phyloP scores from a whole-genome alignment of 139 green algal genomes.

The Auxenochlorella pyrenoidosa region DNA sequence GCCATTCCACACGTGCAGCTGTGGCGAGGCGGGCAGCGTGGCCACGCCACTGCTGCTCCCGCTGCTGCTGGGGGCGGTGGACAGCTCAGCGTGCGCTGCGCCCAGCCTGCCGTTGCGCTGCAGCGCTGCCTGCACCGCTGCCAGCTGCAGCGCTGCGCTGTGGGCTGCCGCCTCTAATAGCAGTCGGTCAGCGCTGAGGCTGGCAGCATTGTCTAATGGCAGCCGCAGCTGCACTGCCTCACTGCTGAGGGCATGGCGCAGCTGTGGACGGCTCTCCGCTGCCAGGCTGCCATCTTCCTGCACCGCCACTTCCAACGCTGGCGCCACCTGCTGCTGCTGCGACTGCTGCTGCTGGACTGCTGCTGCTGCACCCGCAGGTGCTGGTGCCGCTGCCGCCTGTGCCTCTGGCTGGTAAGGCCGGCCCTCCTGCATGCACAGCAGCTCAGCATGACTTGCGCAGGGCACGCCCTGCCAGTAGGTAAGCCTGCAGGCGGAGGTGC shows the following conservation, averaged over 20 bases:
- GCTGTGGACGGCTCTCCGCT: not conserved
- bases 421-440: conserved; percentile 20
- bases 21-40: not conserved
- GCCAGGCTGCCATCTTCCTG: conserved; percentile 13
- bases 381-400: not conserved
- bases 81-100: not conserved
- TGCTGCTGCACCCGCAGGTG: not conserved
- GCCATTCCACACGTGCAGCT: conserved; percentile 6
- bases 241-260: conserved; percentile 6
- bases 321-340: conserved; percentile 8
- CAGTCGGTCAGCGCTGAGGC: conserved; percentile 5
- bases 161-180: conserved; percentile 14
- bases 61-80: not conserved
- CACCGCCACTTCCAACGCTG: conserved; percentile 6
- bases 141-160: conserved; percentile 22
- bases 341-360: not conserved
- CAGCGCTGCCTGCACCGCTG: conserved; percentile 17
- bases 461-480: conserved; percentile 18
- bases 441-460: not conserved
- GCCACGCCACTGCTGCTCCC: not conserved
- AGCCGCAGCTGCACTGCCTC: conserved; percentile 18
- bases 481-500: conserved; percentile 2
- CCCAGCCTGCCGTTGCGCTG: conserved; percentile 8
- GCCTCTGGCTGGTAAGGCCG: not conserved
- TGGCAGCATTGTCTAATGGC: not conserved